Percentiles rank a stretch among this genome's conserved stretches.
Conservation (phyloP, 225 moss, liverwort and hornwort species). For the Antitrichia curtipendula region DNA sequence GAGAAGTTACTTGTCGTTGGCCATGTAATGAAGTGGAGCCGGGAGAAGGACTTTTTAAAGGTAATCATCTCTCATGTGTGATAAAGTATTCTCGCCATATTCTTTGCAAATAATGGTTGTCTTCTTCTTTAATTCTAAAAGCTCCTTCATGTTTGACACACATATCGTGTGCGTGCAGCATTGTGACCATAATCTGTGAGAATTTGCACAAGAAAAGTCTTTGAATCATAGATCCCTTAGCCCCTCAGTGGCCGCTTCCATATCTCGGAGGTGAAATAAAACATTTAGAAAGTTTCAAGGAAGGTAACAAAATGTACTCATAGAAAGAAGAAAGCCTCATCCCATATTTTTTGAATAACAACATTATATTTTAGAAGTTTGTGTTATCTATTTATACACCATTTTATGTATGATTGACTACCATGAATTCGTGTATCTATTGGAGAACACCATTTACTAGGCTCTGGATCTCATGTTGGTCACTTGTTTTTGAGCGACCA, state of each 20-base stretch:
- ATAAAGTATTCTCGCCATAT: not conserved
- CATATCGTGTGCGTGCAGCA: not conserved
- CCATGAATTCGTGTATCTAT: not conserved
- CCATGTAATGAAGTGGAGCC: conserved; percentile 88
- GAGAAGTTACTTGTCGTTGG: conserved; percentile 49
- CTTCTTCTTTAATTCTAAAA: not conserved
- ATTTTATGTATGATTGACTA: not conserved
- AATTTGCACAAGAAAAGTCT: not conserved
- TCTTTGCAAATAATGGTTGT: not conserved
- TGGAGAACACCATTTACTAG: not conserved
- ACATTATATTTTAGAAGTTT: not conserved
- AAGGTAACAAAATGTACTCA: too few relatives aligned
- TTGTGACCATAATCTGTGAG: not conserved
- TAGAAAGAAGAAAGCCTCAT: not conserved
- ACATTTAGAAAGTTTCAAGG: not conserved
- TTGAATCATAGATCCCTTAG: not conserved
- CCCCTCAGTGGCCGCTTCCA: not conserved
- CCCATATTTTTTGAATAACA: not conserved
- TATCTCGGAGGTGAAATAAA: not conserved
- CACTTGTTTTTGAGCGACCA: not conserved
- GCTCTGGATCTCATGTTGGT: not conserved
- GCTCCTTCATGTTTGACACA: not conserved
- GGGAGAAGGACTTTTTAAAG: conserved; percentile 79
- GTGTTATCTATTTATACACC: not conserved
- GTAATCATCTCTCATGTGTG: conserved; percentile 2